A percentile compares a stretch with the other conserved stretches of the same genome.
Evolutionary conservation across 306 rosid genomes (phyloP).

Genomic region (Trifolium repens): DNA sequence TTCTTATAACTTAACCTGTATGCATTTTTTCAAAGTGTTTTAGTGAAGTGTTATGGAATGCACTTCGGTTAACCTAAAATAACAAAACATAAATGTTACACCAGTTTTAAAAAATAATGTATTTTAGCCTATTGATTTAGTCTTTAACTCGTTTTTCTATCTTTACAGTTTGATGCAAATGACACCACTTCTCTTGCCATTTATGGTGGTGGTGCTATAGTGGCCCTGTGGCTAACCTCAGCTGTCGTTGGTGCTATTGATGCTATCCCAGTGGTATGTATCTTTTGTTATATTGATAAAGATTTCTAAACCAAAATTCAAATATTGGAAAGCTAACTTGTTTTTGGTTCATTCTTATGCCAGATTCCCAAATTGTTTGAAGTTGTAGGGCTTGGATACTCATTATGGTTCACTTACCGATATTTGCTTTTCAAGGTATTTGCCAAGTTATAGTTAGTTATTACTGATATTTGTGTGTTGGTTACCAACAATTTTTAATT

Average conservation of each 20-base stretch:
- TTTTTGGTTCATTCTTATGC: slow-evolving; percentile 16
- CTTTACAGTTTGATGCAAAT: slow-evolving; percentile 60
- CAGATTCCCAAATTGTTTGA: slow-evolving; percentile 92
- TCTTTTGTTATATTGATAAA: neutral
- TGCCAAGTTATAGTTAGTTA: neutral
- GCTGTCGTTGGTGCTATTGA: slow-evolving; percentile 82
- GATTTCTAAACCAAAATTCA: slow-evolving; percentile 3
- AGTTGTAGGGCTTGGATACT: slow-evolving; percentile 80
- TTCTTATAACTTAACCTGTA: neutral
- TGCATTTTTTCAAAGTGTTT: no score
- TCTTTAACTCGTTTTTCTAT: neutral
- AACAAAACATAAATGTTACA: neutral
- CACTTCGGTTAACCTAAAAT: neutral
- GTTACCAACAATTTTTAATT: neutral
- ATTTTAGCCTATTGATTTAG: neutral
- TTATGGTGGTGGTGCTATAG: slow-evolving; percentile 59
- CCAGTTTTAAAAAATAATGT: neutral
- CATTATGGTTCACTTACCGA: slow-evolving; percentile 81
- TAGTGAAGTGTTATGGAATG: no score
- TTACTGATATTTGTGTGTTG: neutral
- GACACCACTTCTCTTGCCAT: slow-evolving; percentile 50
- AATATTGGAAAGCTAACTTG: neutral
- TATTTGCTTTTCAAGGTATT: slow-evolving; percentile 88
- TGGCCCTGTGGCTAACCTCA: slow-evolving; percentile 69
- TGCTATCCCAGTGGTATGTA: slow-evolving; percentile 81